Percentiles rank a stretch among this genome's conserved stretches.
Evolutionary conservation across 495 filamentous ascomycete species (phyloP).

Genomic region (Physcia stellaris): DNA sequence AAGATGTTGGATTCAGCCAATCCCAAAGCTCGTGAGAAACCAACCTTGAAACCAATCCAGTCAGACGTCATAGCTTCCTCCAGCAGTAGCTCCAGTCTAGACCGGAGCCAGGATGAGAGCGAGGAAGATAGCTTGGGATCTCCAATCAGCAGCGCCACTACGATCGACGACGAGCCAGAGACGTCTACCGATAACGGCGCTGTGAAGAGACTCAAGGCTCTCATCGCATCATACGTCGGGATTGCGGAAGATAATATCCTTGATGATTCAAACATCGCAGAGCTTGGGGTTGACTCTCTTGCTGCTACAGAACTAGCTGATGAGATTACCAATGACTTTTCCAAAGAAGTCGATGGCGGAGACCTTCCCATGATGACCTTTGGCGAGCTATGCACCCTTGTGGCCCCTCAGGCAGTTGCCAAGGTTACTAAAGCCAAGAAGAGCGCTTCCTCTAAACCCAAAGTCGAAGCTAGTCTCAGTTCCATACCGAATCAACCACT

Average conservation of each 20-base stretch:
- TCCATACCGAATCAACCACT: conserved; percentile 8
- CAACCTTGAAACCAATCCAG: background rate
- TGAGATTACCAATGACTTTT: conserved; percentile 6
- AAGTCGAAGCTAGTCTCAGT: too few relatives aligned
- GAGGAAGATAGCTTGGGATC: background rate
- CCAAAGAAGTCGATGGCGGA: conserved; percentile 6
- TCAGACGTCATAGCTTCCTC: background rate
- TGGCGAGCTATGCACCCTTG: conserved; percentile 1
- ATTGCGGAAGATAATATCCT: conserved; percentile 6
- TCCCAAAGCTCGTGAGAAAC: background rate
- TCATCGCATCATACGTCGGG: conserved; percentile 10
- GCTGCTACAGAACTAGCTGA: conserved; percentile 13
- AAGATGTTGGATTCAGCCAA: conserved; percentile 13
- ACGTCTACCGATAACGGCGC: conserved; percentile 1
- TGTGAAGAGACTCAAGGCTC: conserved; percentile 2
- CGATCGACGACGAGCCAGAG: conserved; percentile 2
- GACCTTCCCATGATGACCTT: conserved; percentile 4
- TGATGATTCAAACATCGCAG: conserved; percentile 3
- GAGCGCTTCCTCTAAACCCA: background rate
- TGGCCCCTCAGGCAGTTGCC: background rate
- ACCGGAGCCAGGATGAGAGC: conserved; percentile 1
- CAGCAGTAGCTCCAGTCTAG: background rate
- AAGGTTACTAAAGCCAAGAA: background rate
- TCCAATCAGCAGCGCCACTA: conserved; percentile 2
- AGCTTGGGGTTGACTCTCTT: conserved; percentile 15